Percentiles rank a stretch among this genome's conserved stretches.
These are phyloP conservation scores for Exophiala sideris DNA, from an alignment of 2,329 filamentous ascomycete genomes.

Conservation along the genomic window DNA sequence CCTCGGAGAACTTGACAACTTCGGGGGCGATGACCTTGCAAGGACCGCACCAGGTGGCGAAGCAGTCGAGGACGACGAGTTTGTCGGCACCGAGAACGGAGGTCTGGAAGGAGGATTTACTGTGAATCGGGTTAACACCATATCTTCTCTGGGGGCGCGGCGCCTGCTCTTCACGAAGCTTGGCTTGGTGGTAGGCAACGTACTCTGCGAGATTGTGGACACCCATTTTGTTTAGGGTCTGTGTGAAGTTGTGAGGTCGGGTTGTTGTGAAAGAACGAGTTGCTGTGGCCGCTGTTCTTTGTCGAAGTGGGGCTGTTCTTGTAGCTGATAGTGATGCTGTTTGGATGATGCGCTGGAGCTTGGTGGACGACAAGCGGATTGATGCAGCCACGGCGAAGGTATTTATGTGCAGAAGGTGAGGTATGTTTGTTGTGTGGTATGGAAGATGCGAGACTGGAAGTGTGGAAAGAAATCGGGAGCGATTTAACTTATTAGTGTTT, in stretches of 20 bases:
- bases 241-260: conserved; percentile 38
- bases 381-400: conserved; percentile 31
- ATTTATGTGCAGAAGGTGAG: conserved; percentile 21
- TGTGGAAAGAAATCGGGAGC: neutral
- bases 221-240: conserved; percentile 44
- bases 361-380: conserved; percentile 17
- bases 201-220: conserved; percentile 43
- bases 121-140: conserved; percentile 37
- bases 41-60: conserved; percentile 88
- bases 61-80: conserved; percentile 78
- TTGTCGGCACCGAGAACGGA: conserved; percentile 52
- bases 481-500: neutral
- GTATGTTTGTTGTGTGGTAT: neutral
- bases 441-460: conserved; percentile 19
- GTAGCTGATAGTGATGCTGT: conserved; percentile 7
- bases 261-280: conserved; percentile 32
- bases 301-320: conserved; percentile 8
- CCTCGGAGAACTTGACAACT: conserved; percentile 55
- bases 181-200: conserved; percentile 29
- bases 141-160: conserved; percentile 21
- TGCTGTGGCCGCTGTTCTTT: conserved; percentile 1
- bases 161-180: conserved; percentile 28
- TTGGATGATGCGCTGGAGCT: conserved; percentile 17
- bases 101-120: conserved; percentile 57
- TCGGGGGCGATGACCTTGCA: conserved; percentile 86